Percentiles rank a stretch among this genome's conserved stretches.
Evolutionary conservation across 2,329 filamentous ascomycete species (phyloP).

Genomic region (Westerdykella aurantiaca): DNA sequence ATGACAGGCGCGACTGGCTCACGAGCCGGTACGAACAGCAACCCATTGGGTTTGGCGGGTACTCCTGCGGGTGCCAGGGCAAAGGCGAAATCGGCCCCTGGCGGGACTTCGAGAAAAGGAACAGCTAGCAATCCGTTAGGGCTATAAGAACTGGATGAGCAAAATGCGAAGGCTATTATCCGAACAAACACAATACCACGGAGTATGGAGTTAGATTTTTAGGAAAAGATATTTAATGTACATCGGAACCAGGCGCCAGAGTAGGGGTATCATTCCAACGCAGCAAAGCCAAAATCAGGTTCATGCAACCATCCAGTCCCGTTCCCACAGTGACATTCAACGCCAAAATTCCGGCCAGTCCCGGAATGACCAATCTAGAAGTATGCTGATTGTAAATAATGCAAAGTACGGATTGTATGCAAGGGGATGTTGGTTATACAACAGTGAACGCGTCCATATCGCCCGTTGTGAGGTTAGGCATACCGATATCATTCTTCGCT

Average conservation of each 20-base stretch:
- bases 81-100: conserved; percentile 18
- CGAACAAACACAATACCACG: too few relatives aligned
- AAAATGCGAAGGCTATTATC: background rate
- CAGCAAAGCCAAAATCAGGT: too few relatives aligned
- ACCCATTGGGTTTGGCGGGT: conserved; percentile 42
- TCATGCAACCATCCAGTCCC: too few relatives aligned
- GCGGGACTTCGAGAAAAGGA: conserved; percentile 22
- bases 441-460: conserved; percentile 28
- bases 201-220: too few relatives aligned
- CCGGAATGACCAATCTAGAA: too few relatives aligned
- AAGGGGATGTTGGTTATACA: conserved; percentile 2
- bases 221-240: too few relatives aligned
- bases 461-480: conserved; percentile 23
- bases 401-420: conserved; percentile 1
- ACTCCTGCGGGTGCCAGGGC: conserved; percentile 25
- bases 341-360: too few relatives aligned
- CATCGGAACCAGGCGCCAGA: too few relatives aligned
- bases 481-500: conserved; percentile 19
- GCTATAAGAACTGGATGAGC: conserved; percentile 14
- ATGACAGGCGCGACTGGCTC: conserved; percentile 41
- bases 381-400: too few relatives aligned
- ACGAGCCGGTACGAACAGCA: conserved; percentile 41
- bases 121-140: conserved; percentile 41
- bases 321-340: too few relatives aligned
- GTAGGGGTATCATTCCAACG: too few relatives aligned